phyloP scores from a whole-genome alignment of 2,329 filamentous ascomycete species.

The Epichloe sylvatica region DNA sequence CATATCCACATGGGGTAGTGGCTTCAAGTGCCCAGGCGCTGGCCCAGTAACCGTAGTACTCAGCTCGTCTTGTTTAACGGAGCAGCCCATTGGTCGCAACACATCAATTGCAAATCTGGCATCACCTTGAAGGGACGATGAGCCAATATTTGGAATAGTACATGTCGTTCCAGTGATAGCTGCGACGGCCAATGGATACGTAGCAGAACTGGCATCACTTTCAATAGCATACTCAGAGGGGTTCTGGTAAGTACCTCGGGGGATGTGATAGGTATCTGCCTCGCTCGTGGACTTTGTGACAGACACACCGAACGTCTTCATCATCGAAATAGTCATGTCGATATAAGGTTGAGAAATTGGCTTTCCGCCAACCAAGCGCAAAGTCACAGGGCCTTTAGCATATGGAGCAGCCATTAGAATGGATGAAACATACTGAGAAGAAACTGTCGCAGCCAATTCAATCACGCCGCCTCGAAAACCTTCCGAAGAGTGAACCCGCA shows the following conservation, averaged over 20 bases:
- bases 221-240: slow-evolving; percentile 80
- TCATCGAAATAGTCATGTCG: slow-evolving; percentile 98
- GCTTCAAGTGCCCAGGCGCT: slow-evolving; percentile 54
- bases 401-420: slow-evolving; percentile 95
- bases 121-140: slow-evolving; percentile 82
- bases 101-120: slow-evolving; percentile 88
- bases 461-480: slow-evolving; percentile 80
- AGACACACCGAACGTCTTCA: slow-evolving; percentile 75
- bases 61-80: slow-evolving; percentile 65
- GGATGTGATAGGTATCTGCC: slow-evolving; percentile 86
- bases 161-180: slow-evolving; percentile 93
- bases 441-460: slow-evolving; percentile 85
- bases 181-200: slow-evolving; percentile 85
- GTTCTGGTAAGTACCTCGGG: slow-evolving; percentile 68
- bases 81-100: slow-evolving; percentile 83
- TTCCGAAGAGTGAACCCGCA: slow-evolving; percentile 67
- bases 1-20: slow-evolving; percentile 82
- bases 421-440: slow-evolving; percentile 97
- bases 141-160: slow-evolving; percentile 92
- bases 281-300: slow-evolving; percentile 67
- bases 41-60: slow-evolving; percentile 93
- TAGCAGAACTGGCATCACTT: slow-evolving; percentile 94
- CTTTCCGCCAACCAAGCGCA: slow-evolving; percentile 87
- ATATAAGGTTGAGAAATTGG: slow-evolving; percentile 96
- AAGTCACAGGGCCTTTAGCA: slow-evolving; percentile 81